phyloP scores from a whole-genome alignment of 2,329 filamentous ascomycete species.

The Nigrospora sphaerica region DNA sequence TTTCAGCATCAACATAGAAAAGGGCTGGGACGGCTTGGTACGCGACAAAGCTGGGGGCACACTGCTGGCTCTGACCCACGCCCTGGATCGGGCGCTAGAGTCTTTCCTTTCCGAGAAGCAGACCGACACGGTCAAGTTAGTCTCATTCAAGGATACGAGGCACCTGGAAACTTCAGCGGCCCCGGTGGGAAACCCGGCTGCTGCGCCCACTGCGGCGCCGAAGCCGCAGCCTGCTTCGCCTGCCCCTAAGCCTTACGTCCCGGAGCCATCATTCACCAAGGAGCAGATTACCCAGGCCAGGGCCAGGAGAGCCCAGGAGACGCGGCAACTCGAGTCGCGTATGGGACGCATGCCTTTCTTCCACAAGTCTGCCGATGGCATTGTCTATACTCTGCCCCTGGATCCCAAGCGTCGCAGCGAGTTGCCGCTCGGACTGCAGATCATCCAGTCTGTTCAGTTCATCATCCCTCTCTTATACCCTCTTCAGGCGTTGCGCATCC shows the following conservation, averaged over 20 bases:
- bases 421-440: conserved; percentile 54
- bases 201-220: background rate
- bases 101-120: conserved; percentile 61
- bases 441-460: conserved; percentile 57
- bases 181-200: background rate
- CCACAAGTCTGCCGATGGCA: conserved; percentile 61
- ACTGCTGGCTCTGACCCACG: conserved; percentile 59
- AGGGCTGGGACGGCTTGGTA: conserved; percentile 62
- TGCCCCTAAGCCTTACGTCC: conserved; percentile 21
- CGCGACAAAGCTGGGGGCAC: conserved; percentile 46
- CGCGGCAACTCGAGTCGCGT: conserved; percentile 66
- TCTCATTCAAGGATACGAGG: conserved; percentile 52
- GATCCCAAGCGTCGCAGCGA: conserved; percentile 55
- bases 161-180: conserved; percentile 25
- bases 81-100: conserved; percentile 67
- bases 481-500: conserved; percentile 57
- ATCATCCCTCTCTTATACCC: conserved; percentile 68
- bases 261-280: conserved; percentile 43
- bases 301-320: conserved; percentile 56
- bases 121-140: conserved; percentile 64
- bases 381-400: conserved; percentile 63
- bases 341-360: conserved; percentile 63
- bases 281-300: conserved; percentile 58
- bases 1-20: conserved; percentile 70
- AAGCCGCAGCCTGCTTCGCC: conserved; percentile 1